A percentile compares a stretch with the other conserved stretches of the same genome.
These are phyloP conservation scores for Scortechinia acanthostroma DNA, from an alignment of 2,329 filamentous ascomycete species.

Conservation along the genomic window DNA sequence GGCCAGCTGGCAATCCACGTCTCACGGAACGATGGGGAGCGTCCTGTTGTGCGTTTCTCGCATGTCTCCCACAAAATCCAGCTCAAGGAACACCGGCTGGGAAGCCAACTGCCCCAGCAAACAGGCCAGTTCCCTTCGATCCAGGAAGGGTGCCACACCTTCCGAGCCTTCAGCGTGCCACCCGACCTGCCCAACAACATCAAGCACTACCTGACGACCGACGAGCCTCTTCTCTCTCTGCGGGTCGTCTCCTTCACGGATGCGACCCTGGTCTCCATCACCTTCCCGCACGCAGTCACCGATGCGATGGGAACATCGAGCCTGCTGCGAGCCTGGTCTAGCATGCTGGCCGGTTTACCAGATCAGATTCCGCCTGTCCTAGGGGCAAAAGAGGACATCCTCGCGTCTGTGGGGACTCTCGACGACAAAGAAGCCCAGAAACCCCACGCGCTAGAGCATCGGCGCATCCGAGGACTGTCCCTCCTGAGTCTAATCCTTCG, in stretches of 20 bases:
- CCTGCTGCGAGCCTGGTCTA: no score
- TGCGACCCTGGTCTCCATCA: slow-evolving; percentile 5
- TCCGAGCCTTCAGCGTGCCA: slow-evolving; percentile 4
- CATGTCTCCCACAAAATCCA: slow-evolving; percentile 4
- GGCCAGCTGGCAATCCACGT: no score
- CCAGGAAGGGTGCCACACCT: slow-evolving; percentile 3
- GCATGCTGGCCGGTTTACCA: no score
- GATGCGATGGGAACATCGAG: slow-evolving; percentile 3
- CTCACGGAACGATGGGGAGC: no score
- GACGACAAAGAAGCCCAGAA: no score
- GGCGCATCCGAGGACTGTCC: no score
- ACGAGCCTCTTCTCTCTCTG: slow-evolving; percentile 6
- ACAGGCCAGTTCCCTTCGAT: neutral
- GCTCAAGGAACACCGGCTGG: slow-evolving; percentile 3
- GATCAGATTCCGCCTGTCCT: no score
- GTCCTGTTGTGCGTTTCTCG: no score
- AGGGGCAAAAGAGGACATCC: no score
- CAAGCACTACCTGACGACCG: slow-evolving; percentile 6
- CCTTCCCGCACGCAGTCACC: slow-evolving; percentile 4
- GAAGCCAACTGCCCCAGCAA: slow-evolving; percentile 2
- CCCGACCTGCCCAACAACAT: slow-evolving; percentile 5
- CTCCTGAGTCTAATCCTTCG: no score
- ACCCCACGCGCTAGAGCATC: no score
- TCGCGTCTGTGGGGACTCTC: no score
- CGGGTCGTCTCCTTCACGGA: slow-evolving; percentile 6